Base-by-base conservation (phyloP, 495 filamentous ascomycete species). In the Neurospora sp. region DNA sequence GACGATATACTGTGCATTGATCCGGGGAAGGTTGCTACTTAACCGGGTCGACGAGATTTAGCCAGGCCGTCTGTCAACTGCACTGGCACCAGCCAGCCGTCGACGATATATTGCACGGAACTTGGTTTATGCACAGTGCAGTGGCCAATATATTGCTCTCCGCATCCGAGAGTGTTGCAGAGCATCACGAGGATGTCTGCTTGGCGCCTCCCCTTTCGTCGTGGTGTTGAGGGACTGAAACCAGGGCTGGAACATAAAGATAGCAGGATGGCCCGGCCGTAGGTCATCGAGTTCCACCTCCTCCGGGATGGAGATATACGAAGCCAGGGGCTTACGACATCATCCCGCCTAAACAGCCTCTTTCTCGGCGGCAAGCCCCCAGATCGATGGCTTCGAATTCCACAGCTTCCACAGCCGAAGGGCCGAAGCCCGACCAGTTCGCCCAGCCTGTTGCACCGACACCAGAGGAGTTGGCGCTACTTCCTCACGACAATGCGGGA, bases 401-500 rank as follows among this genome's bases (percentile, higher is more conserved):
- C 2, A 53, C 46, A 46, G 8, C 18, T n/a, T 5, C 18, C 46
- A 53, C 44, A 27, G n/a, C 20, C 14, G 38, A 61, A 10, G 72
- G 40, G 3, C 20, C 41, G 10, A 75, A 69, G 22, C 76, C 74
- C 14, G 72, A 77, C 5, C 74, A 77, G 73, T 77, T 70, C 18
- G 72, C 72, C 35, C 42, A 40, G 31, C 76, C 76, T 1, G 14
- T 73, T 5, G 31, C 20, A 9, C 6, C 12, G 10, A 70, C 70
- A 14, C 35, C 68, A 20, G 74, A 76, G 10, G 40, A 75, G 59
- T 70, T 73, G 1, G 76, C 73, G 3, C 20, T 53, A 2, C 72
- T 80, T 1, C 78, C 76, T 27, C 75, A 81, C 72, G 74, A 78
- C 71, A 70, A 79, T 74, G 69, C 72, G 27, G 80, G 76, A 22